These are phyloP conservation scores for Pyrenochaeta sp. DNA, from an alignment of 2,329 filamentous ascomycete species.

Conservation along the genomic window DNA sequence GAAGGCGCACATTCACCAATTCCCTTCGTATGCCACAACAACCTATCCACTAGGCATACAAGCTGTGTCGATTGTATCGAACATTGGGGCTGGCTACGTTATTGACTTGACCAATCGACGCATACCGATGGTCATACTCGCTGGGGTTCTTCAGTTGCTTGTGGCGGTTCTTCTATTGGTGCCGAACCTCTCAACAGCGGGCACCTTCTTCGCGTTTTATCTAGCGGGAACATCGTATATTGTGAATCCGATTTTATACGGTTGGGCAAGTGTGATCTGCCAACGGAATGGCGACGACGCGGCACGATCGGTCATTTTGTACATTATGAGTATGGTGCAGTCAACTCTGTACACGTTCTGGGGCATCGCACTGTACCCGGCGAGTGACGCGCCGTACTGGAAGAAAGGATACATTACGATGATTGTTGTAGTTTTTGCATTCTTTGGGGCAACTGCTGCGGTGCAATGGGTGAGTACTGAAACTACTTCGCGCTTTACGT, in stretches of 20 bases:
- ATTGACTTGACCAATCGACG: slow-evolving; percentile 50
- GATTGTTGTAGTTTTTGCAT: slow-evolving; percentile 41
- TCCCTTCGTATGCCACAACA: slow-evolving; percentile 60
- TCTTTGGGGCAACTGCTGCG: slow-evolving; percentile 31
- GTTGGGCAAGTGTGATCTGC: slow-evolving; percentile 53
- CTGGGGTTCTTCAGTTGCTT: slow-evolving; percentile 44
- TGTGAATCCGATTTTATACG: slow-evolving; percentile 52
- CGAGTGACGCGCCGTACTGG: slow-evolving; percentile 56
- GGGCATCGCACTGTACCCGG: slow-evolving; percentile 55
- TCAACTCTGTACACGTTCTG: slow-evolving; percentile 56
- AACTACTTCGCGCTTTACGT: background rate
- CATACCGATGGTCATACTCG: slow-evolving; percentile 48
- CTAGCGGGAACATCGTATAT: slow-evolving; percentile 52
- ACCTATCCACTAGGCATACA: slow-evolving; percentile 67
- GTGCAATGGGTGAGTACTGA: slow-evolving; percentile 30
- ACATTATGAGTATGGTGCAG: slow-evolving; percentile 53
- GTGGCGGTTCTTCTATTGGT: slow-evolving; percentile 45
- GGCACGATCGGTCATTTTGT: slow-evolving; percentile 50
- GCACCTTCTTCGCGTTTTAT: slow-evolving; percentile 51
- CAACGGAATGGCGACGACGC: slow-evolving; percentile 54
- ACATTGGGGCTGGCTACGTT: slow-evolving; percentile 47
- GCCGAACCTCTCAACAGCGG: slow-evolving; percentile 40
- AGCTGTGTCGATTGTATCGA: slow-evolving; percentile 64
- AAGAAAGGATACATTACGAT: slow-evolving; percentile 50
- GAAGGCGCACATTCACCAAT: slow-evolving; percentile 26